Evolutionary conservation across 176 grass and related monocot species (phyloP), one percentile per base, ranked within the genome.

Genomic region (Carex scoparia): DNA sequence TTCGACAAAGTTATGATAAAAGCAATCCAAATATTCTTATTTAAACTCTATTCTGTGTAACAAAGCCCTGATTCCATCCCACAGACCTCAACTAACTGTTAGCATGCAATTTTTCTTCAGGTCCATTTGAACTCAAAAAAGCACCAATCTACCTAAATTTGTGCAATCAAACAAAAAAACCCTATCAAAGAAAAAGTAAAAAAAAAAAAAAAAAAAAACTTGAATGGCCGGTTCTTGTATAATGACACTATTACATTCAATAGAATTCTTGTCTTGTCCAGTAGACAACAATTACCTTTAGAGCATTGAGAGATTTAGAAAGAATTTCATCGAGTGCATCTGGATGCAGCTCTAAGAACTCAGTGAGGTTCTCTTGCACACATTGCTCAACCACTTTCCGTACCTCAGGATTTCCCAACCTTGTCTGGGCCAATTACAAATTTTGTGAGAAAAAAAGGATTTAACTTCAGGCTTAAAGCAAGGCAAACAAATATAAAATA

Each of bases 361-460:
- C 93, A 19, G 93, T 95, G 42, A 98, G 80, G 73, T 92, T 88
- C 84, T 98, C 96, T 90, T 98, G 96, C 90, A 95, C 85, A 85
- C 89, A 93, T 35, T 95, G 93, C 40, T 98, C 96, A 62, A 98
- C 96, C 71, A 98, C 83, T 89, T 51, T 95, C 83, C 96, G 80
- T 58, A 98, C 96, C 91, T 98, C 96, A 84, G 96, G 93, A 90
- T 98, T 98, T 69, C 96, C 96, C 86, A 98, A 80, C 81, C 96
- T 93, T 63, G 96, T 98, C 96, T 98, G 83, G 49, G 56, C 28
- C 71, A 87, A 88, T 53, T 65, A 86, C 33, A 71, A 53, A 87
- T 65, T 57, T 31, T 79, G 27, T 58, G 13, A 78, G 74, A 79
- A 58, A 79, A 78, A 78, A 15, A 27, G 10, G 11, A 78, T 78